These are phyloP conservation scores for Solanum ahanhuiri DNA, from an alignment of 257 asterid species.

Conservation along the genomic window DNA sequence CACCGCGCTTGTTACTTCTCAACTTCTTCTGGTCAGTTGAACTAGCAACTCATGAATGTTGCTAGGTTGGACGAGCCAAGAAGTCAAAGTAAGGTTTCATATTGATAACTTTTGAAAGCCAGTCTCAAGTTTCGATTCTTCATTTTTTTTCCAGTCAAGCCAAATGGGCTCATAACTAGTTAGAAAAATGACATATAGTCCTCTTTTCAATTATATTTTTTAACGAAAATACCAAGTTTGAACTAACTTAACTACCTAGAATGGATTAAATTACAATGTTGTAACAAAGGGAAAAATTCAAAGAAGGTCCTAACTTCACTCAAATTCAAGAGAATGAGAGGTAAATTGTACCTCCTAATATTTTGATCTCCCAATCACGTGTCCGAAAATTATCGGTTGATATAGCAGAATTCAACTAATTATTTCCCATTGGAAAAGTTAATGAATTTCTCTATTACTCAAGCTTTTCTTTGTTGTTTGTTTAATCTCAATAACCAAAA, in stretches of 20 bases:
- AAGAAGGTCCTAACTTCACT: background rate
- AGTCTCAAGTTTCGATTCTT: background rate
- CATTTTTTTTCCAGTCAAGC: background rate
- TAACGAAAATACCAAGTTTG: background rate
- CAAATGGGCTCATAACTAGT: background rate
- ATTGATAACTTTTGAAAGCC: background rate
- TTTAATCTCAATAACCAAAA: background rate
- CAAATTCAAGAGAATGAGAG: background rate
- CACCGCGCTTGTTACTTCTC: background rate
- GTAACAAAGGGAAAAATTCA: background rate
- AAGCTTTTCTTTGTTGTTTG: background rate
- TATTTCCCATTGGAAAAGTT: background rate
- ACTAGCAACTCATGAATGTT: background rate
- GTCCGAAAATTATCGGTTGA: background rate
- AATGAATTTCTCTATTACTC: background rate
- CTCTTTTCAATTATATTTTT: background rate
- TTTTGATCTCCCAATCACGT: constrained; percentile 1
- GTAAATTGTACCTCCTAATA: background rate
- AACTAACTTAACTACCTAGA: background rate
- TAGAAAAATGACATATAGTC: background rate
- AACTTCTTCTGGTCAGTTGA: background rate
- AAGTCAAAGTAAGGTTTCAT: background rate
- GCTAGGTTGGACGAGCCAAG: background rate
- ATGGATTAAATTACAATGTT: background rate
- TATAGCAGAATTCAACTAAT: background rate